Base-by-base conservation (phyloP, 192 early-diverging fungal species). In the Gaertneriomyces sp. region DNA sequence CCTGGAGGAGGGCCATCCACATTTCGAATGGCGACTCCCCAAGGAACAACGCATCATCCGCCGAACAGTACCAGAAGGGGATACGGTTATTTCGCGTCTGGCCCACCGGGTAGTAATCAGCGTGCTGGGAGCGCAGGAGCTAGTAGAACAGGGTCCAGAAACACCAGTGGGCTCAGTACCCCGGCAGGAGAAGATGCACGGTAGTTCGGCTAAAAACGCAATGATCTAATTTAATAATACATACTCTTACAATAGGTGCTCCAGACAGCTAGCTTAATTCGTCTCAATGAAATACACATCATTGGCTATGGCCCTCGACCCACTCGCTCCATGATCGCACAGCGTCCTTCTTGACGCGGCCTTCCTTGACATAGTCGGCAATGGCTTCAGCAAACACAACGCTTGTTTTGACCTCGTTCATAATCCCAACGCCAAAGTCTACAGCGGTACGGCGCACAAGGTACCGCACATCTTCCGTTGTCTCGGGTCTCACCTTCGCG, bases 391-490 rank as follows among this genome's bases (percentile, higher is more conserved):
- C 81, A 64, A 83, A 66, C 50, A 81, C 64, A 16, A 74, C 53
- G 2, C 77, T 77, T 2, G 58, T 71, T 51, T 79, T 81, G 46
- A 60, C 43, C 53, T 85, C 81, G 61, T 85, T 85, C 58, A 85
- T 56, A 41, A 81, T 52, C n/a, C 78, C 81, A 41, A 85, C 62
- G 41, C 81, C 81, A 49, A 85, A 61, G 53, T 81, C 79, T 8
- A 85, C 80, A 1, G 79, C 66, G 6, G 72, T 64, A 38, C 77
- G 76, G 39, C 84, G 60, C 42, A 85, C 58, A 38, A 63, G 45
- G 66, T 83, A 83, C 39, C 68, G 63, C 6, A 64, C 20, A 42
- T 81, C 76, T 6, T 66, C 63, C n/a, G 53, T 38, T 33, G 33
- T 61, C 64, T 60, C 40, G 16, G 81, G 71, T 14, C 74, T 65